phyloP scores from a whole-genome alignment of 2,329 filamentous ascomycete genomes.

The Colletotrichum sp. region DNA sequence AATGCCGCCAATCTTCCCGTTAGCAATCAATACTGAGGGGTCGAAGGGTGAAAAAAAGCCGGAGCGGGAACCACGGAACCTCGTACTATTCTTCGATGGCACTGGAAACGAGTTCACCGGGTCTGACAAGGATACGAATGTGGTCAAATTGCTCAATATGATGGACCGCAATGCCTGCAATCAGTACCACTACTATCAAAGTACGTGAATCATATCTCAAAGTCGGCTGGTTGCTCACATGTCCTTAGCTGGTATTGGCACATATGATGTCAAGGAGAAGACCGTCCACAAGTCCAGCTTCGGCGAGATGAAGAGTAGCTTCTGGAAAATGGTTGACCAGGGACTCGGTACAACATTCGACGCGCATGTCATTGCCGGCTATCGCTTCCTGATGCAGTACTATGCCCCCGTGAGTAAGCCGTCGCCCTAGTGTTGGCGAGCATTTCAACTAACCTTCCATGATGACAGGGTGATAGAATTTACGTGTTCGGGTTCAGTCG shows the following conservation, averaged over 20 bases:
- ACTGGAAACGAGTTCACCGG: conserved; percentile 52
- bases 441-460: neutral
- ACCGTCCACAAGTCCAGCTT: conserved; percentile 42
- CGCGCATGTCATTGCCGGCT: conserved; percentile 56
- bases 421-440: neutral
- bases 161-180: conserved; percentile 46
- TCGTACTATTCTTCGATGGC: conserved; percentile 54
- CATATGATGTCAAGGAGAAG: conserved; percentile 48
- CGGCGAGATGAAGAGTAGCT: conserved; percentile 36
- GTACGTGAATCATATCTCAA: conserved; percentile 28
- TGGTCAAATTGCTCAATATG: conserved; percentile 54
- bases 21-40: neutral
- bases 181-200: conserved; percentile 56
- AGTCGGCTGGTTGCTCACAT: neutral
- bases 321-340: conserved; percentile 40
- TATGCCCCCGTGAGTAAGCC: conserved; percentile 44
- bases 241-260: conserved; percentile 49
- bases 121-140: conserved; percentile 55
- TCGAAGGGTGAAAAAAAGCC: neutral
- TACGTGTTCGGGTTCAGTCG: conserved; percentile 61
- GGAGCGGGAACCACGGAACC: conserved; percentile 34
- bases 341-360: conserved; percentile 52
- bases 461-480: conserved; percentile 48
- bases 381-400: conserved; percentile 59
- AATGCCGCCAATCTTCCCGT: neutral